These are phyloP conservation scores for Paecilomyces sp. DNA, from an alignment of 2,329 filamentous ascomycete species.

Conservation along the genomic window DNA sequence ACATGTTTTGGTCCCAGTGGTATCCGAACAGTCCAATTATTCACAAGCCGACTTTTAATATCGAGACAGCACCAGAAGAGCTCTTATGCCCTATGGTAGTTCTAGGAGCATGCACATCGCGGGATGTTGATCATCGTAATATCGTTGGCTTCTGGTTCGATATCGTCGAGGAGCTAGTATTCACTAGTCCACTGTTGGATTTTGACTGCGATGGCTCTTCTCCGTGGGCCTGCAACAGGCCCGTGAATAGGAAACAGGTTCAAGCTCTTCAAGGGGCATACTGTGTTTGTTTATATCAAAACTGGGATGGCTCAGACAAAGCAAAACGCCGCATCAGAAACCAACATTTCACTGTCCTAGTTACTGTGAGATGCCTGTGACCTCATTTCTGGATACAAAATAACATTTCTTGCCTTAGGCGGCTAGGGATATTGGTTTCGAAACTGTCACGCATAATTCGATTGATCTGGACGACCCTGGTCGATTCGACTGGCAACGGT, in stretches of 20 bases:
- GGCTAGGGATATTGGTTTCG: background rate
- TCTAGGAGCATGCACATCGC: constrained; percentile 20
- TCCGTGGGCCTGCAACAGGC: background rate
- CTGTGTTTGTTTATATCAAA: constrained; percentile 15
- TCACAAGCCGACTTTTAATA: constrained; percentile 18
- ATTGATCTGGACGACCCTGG: background rate
- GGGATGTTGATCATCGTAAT: constrained; percentile 6
- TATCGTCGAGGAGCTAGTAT: constrained; percentile 15
- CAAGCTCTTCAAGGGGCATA: constrained; percentile 18
- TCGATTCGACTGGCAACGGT: background rate
- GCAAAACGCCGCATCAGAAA: constrained; percentile 13
- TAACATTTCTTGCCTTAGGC: background rate
- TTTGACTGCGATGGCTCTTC: background rate
- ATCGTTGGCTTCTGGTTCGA: constrained; percentile 13
- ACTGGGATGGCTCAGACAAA: constrained; percentile 15
- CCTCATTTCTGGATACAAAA: background rate
- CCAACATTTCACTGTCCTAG: constrained; percentile 15
- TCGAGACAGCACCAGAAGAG: constrained; percentile 4
- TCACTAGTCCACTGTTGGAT: constrained; percentile 8
- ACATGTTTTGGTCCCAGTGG: constrained; percentile 22
- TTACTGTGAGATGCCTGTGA: constrained; percentile 9
- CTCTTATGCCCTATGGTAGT: constrained; percentile 20
- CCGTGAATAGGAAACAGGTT: background rate
- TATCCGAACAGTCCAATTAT: constrained; percentile 23
- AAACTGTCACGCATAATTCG: background rate